Evolutionary conservation across 805 yeast species (phyloP).

Genomic region (Barnettozyma sucrosica): DNA sequence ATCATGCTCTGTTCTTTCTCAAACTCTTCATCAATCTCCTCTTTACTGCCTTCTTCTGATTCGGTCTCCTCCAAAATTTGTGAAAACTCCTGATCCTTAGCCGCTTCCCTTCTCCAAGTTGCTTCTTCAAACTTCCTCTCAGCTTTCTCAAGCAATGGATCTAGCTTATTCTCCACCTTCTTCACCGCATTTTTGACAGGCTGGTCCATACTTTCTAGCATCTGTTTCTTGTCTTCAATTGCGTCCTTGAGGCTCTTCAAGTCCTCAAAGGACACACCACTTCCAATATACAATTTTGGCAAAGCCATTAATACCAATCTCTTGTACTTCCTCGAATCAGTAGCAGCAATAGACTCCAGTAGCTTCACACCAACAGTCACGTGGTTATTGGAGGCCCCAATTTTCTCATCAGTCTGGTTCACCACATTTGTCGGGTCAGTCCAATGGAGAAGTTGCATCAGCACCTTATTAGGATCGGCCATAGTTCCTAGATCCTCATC

Average conservation of each 20-base stretch:
- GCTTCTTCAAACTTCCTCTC: conserved; percentile 13
- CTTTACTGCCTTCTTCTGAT: conserved; percentile 15
- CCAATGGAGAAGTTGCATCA: conserved; percentile 77
- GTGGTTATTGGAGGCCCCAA: conserved; percentile 44
- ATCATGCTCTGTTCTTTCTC: conserved; percentile 20
- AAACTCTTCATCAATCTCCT: conserved; percentile 17
- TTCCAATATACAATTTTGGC: conserved; percentile 41
- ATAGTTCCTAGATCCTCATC: conserved; percentile 19
- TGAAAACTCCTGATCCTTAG: conserved; percentile 23
- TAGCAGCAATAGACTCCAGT: conserved; percentile 40
- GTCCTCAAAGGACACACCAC: conserved; percentile 22
- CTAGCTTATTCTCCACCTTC: conserved; percentile 25
- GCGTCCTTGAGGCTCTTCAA: conserved; percentile 25
- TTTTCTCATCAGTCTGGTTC: conserved; percentile 37
- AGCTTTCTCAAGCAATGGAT: conserved; percentile 17
- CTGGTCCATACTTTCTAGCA: conserved; percentile 27
- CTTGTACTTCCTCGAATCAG: conserved; percentile 46
- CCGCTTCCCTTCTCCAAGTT: not conserved
- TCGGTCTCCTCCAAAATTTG: conserved; percentile 22
- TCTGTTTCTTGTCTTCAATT: conserved; percentile 28
- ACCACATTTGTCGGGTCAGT: conserved; percentile 72
- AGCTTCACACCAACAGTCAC: conserved; percentile 50
- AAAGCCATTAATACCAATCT: conserved; percentile 49
- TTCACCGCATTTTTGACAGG: conserved; percentile 30
- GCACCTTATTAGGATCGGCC: conserved; percentile 42